Percentiles rank a stretch among this genome's conserved stretches.
These are phyloP conservation scores for Rhodotorula babjevae DNA, from an alignment of 768 basidiomycete species.

Conservation along the genomic window DNA sequence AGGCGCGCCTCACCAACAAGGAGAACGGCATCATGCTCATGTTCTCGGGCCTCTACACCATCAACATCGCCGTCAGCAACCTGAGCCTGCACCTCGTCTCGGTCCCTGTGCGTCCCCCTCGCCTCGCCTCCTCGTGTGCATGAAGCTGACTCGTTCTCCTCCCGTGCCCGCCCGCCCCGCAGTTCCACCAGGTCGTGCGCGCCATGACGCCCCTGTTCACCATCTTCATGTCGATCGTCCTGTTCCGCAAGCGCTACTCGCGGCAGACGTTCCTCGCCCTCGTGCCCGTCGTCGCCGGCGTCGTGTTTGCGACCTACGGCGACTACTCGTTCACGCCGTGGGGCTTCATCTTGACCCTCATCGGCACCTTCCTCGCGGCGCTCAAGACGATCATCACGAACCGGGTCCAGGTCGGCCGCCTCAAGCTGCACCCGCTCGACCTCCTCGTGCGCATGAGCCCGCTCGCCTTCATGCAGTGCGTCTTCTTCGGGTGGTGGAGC, in stretches of 20 bases:
- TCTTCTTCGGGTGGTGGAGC: constrained; percentile 66
- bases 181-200: constrained; percentile 98
- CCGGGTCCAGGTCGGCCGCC: constrained; percentile 52
- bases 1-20: constrained; percentile 54
- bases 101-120: constrained; percentile 40
- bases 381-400: constrained; percentile 91
- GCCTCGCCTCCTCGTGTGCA: background rate
- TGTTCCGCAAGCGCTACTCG: constrained; percentile 63
- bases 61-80: constrained; percentile 94
- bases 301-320: constrained; percentile 80
- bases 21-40: constrained; percentile 64
- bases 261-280: constrained; percentile 65
- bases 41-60: constrained; percentile 84
- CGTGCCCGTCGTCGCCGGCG: constrained; percentile 79
- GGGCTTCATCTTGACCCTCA: constrained; percentile 79
- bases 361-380: constrained; percentile 86
- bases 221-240: constrained; percentile 65
- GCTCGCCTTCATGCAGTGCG: constrained; percentile 81
- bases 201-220: constrained; percentile 90
- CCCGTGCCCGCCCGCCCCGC: background rate
- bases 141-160: background rate
- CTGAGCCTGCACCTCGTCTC: constrained; percentile 55
- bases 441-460: constrained; percentile 86
- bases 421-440: constrained; percentile 68
- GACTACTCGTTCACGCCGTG: constrained; percentile 85